Evolutionary conservation across 306 rosid genomes (phyloP).

Genomic region (Quercus aquifolioides): DNA sequence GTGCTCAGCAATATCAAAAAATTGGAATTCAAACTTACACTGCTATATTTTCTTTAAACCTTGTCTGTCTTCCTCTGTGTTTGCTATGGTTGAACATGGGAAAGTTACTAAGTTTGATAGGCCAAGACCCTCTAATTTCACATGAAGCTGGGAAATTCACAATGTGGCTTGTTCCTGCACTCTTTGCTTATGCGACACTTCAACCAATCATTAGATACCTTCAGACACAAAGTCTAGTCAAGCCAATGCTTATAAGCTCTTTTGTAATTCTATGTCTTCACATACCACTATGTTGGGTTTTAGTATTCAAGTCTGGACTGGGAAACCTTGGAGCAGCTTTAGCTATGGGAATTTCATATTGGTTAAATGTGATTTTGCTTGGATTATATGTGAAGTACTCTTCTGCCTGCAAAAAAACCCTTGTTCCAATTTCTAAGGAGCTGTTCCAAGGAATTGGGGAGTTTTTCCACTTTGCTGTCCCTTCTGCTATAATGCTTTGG

Average conservation of each 20-base stretch:
- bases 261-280: slow-evolving; percentile 40
- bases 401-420: slow-evolving; percentile 45
- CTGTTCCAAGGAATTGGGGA: slow-evolving; percentile 49
- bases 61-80: slow-evolving; percentile 56
- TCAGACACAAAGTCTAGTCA: slow-evolving; percentile 61
- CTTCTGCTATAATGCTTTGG: slow-evolving; percentile 82
- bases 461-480: slow-evolving; percentile 61
- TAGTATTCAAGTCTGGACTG: slow-evolving; percentile 56
- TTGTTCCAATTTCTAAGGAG: slow-evolving; percentile 52
- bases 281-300: slow-evolving; percentile 56
- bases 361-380: slow-evolving; percentile 65
- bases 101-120: slow-evolving; percentile 50
- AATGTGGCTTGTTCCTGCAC: slow-evolving; percentile 68
- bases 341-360: slow-evolving; percentile 59
- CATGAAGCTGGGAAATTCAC: slow-evolving; percentile 60
- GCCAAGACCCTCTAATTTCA: slow-evolving; percentile 78
- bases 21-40: slow-evolving; percentile 53
- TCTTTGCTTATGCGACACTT: slow-evolving; percentile 63
- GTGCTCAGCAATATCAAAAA: slow-evolving; percentile 48
- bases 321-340: slow-evolving; percentile 67
- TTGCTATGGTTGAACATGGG: slow-evolving; percentile 60
- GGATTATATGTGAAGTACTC: slow-evolving; percentile 48
- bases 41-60: slow-evolving; percentile 48
- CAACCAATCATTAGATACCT: slow-evolving; percentile 59
- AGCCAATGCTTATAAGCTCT: slow-evolving; percentile 58